Percentiles rank a stretch among this genome's conserved stretches.
phyloP scores from a whole-genome alignment of 2,329 filamentous ascomycete genomes.

The Didymella segeticola region DNA sequence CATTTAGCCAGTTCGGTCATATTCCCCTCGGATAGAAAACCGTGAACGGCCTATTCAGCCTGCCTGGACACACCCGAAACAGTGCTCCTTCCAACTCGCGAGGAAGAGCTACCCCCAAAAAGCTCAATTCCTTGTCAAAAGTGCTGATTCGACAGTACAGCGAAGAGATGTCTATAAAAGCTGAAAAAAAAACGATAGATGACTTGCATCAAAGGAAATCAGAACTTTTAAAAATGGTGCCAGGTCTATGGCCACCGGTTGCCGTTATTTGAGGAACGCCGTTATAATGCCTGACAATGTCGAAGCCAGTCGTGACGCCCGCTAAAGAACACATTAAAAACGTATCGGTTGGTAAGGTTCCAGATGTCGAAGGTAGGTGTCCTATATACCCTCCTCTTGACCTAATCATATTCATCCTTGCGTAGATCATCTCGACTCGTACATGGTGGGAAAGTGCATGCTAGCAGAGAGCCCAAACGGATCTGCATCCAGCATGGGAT shows the following conservation, averaged over 20 bases:
- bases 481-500: slow-evolving; percentile 89
- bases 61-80: slow-evolving; percentile 8
- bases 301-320: slow-evolving; percentile 32
- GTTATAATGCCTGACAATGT: slow-evolving; percentile 28
- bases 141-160: slow-evolving; percentile 6
- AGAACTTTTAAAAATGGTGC: slow-evolving; percentile 39
- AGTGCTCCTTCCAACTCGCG: slow-evolving; percentile 12
- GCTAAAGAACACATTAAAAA: slow-evolving; percentile 41
- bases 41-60: slow-evolving; percentile 12
- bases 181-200: not conserved
- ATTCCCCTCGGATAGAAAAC: not conserved
- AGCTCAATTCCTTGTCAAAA: slow-evolving; percentile 14
- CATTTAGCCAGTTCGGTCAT: slow-evolving; percentile 7
- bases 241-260: slow-evolving; percentile 20
- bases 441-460: slow-evolving; percentile 90
- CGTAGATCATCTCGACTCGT: slow-evolving; percentile 54
- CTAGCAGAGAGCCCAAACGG: slow-evolving; percentile 92
- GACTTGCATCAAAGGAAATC: slow-evolving; percentile 6
- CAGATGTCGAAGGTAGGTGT: slow-evolving; percentile 13
- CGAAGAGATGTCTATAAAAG: slow-evolving; percentile 10
- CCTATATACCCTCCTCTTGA: slow-evolving; percentile 14
- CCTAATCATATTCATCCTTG: slow-evolving; percentile 21
- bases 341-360: slow-evolving; percentile 15
- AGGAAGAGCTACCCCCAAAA: slow-evolving; percentile 14
- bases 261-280: slow-evolving; percentile 31